phyloP scores from a whole-genome alignment of 2,329 filamentous ascomycete genomes.

The Trichoderma cornu-damae region DNA sequence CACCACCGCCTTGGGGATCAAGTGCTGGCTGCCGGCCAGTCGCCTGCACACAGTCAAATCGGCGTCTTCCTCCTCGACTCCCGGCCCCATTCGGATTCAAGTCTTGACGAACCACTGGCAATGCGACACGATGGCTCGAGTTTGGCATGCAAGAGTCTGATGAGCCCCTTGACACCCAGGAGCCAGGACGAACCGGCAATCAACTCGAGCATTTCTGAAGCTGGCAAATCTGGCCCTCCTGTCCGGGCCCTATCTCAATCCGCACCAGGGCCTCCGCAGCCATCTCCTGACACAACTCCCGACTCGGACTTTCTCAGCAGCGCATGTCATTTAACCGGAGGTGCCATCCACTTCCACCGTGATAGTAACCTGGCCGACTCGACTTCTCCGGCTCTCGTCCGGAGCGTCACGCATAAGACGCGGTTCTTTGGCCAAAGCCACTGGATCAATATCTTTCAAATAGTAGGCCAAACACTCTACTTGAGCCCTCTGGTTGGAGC shows the following conservation, averaged over 20 bases:
- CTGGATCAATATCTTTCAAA: constrained; percentile 46
- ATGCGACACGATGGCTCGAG: not conserved
- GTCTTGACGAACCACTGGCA: not conserved
- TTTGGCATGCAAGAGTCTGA: not conserved
- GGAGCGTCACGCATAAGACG: constrained; percentile 50
- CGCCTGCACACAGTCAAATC: not conserved
- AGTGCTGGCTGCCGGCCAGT: not conserved
- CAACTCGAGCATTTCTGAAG: not conserved
- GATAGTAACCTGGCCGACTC: constrained; percentile 33
- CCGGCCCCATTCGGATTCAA: not conserved
- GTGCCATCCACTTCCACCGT: constrained; percentile 40
- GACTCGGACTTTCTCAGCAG: constrained; percentile 32
- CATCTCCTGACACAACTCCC: not conserved
- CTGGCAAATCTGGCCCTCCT: not conserved
- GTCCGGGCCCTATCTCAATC: not conserved
- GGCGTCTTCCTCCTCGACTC: constrained; percentile 3
- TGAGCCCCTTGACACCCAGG: constrained; percentile 12
- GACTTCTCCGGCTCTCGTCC: constrained; percentile 29
- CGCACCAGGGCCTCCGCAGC: not conserved
- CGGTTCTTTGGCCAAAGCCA: constrained; percentile 54
- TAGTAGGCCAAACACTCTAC: constrained; percentile 34
- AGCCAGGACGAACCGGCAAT: constrained; percentile 19
- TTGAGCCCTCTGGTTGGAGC: too few relatives aligned
- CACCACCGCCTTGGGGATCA: constrained; percentile 1
- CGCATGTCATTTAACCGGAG: constrained; percentile 35